Base-by-base conservation (phyloP, 106 monocot species). In the Dendrobium chrysotoxum region DNA sequence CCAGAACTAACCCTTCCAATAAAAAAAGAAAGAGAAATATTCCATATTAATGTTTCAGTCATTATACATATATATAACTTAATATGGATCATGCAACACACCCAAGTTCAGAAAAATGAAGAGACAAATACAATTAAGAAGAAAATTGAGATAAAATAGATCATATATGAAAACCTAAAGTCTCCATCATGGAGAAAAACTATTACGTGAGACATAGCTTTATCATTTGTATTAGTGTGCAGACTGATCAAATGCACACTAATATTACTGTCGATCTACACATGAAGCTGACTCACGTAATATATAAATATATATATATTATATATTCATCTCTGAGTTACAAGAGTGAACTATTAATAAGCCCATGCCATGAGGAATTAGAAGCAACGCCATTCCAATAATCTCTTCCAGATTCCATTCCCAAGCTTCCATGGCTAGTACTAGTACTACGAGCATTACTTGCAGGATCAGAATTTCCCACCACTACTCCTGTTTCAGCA, bases 311-410 rank as follows among this genome's bases (percentile, higher is more conserved):
- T 10, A 46, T 11, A 46, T 42, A 42, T 46, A 46, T 35, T 6
- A 46, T 46, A 46, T 50, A 15, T 50, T 50, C 11, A 50, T 50
- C 50, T 25, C 67, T 25, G 6, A 67, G 28, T 39, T 81, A 85
- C 81, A 85, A 70, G 13, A 85, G 53, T 20, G 85, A 81, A 68
- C 77, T 85, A 81, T 85, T 81, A 80, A 85, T 81, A 20, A 85
- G 50, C 12, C 85, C 85, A 81, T 85, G 85, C 85, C 85, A 85
- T 23, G 80, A 71, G 2, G 61, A 61, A 61, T 61, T 61, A 54
- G 75, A 53, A 75, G 31, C 40, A n/a, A 39, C 66, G 7, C 84
- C 80, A 70, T 40, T 81, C 84, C 85, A 85, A 26, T 40, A 77
- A 70, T 85, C 85, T 72, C 76, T 85, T 26, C 64, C 80, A 5